Conservation (phyloP, 495 filamentous ascomycete species). For the Cryomyces minteri region DNA sequence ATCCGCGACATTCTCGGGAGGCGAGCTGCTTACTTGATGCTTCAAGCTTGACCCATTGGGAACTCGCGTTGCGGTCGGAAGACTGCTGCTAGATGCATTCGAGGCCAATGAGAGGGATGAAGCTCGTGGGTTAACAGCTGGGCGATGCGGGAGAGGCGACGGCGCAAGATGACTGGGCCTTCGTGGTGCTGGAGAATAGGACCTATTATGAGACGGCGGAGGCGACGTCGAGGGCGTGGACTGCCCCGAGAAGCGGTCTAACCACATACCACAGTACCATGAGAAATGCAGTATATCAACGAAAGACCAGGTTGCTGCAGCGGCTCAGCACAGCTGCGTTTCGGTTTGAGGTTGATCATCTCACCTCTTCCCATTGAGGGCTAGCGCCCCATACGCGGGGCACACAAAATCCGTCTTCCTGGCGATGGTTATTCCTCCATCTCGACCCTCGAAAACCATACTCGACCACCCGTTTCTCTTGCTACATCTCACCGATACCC, state of each 20-base stretch:
- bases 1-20: slow-evolving; percentile 39
- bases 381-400: too few species aligned
- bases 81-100: slow-evolving; percentile 55
- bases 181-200: slow-evolving; percentile 51
- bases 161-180: slow-evolving; percentile 41
- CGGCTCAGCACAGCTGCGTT: too few species aligned
- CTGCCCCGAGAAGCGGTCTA: slow-evolving; percentile 67
- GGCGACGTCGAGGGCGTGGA: slow-evolving; percentile 44
- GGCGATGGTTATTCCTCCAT: not conserved
- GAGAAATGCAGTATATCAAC: too few species aligned
- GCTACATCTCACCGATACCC: slow-evolving; percentile 3
- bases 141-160: slow-evolving; percentile 33
- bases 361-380: too few species aligned
- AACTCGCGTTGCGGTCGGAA: slow-evolving; percentile 39
- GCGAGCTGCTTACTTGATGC: slow-evolving; percentile 29
- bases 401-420: not conserved
- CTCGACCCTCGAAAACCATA: not conserved
- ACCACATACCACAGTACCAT: slow-evolving; percentile 42
- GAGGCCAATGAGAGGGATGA: slow-evolving; percentile 49
- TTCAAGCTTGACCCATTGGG: slow-evolving; percentile 49
- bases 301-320: too few species aligned
- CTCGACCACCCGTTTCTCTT: slow-evolving; percentile 5
- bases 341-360: too few species aligned
- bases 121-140: slow-evolving; percentile 40
- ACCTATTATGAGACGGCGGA: slow-evolving; percentile 34